These are phyloP conservation scores for Saksenaea oblongispora DNA, from an alignment of 371 early-diverging fungal genomes.

Conservation along the genomic window DNA sequence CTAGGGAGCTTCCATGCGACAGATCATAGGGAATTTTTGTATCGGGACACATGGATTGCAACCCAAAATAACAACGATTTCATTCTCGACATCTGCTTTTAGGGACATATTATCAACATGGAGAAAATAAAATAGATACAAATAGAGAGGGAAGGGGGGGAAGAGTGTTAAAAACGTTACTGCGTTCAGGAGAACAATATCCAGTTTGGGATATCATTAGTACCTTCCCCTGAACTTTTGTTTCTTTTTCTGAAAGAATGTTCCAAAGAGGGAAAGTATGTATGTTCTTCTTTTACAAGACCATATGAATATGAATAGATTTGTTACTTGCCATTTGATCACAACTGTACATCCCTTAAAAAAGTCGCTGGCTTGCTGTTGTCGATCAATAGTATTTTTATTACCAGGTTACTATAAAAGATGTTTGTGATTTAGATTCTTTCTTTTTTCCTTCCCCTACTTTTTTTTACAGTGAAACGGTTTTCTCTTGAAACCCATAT, in stretches of 20 bases:
- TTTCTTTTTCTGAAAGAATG: constrained; percentile 5
- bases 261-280: neutral
- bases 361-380: neutral
- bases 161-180: neutral
- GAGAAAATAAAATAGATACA: neutral
- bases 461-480: neutral
- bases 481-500: too few relatives aligned
- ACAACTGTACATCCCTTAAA: neutral
- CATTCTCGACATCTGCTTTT: constrained; percentile 2
- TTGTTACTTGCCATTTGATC: neutral
- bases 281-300: too few relatives aligned
- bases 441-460: constrained; percentile 2
- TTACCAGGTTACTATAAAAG: neutral
- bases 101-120: neutral
- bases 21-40: neutral
- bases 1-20: constrained; percentile 1
- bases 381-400: constrained; percentile 2
- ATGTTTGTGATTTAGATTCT: neutral
- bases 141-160: neutral
- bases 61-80: constrained; percentile 4
- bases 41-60: constrained; percentile 1
- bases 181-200: neutral
- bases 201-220: constrained; percentile 5
- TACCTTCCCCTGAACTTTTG: neutral
- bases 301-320: neutral